Base-by-base conservation (phyloP, 2,329 filamentous ascomycete genomes). In the Paraconiothyrium brasiliense region DNA sequence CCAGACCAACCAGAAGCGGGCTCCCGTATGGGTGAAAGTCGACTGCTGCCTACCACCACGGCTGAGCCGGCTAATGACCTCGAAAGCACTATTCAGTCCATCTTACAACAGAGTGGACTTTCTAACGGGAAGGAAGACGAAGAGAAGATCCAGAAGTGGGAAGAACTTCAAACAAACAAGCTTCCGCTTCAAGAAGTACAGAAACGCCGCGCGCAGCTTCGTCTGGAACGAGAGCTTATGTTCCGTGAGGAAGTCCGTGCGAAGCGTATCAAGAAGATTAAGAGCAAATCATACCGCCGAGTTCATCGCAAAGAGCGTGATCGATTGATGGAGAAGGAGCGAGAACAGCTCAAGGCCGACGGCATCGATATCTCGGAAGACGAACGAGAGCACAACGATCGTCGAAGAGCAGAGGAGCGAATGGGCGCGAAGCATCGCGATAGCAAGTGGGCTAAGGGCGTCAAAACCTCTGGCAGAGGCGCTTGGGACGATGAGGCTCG, bases 261-360 rank as follows among this genome's bases (percentile, higher is more conserved):
- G 8, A 96, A 94, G 80, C 90, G 95, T 27, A 93, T 99, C 80
- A 97, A 97, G 82, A 98, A 98, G 84, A 99, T 99, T 82, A 99
- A 99, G 85, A 96, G 92, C 76, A 99, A 97, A 79, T 88, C 93
- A 0, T 99, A 97, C 76, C 92, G 94, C 58, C 90, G 94, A 48
- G 90, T 98, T 14, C 94, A 98, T 79, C 89, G 94, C 41, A 97
- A 91, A 75, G 92, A 91, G 74, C 84, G 87, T 14, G 87, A 90
- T 74, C 84, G 84, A 65, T 74, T 86, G 61, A 84, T 86, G 54
- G 81, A 87, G 62, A 80, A 84, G 52, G 87, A 90, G 67, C 82
- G 83, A 58, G 83, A 87, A 60, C 84, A 85, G 43, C 78, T 89
- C 55, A 81, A 83, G 50, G 86, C 87, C 54, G 85, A 85, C 20